A percentile compares a stretch with the other conserved stretches of the same genome.
Conservation (phyloP, 306 rosid species). For the Fragaria ananassa region DNA sequence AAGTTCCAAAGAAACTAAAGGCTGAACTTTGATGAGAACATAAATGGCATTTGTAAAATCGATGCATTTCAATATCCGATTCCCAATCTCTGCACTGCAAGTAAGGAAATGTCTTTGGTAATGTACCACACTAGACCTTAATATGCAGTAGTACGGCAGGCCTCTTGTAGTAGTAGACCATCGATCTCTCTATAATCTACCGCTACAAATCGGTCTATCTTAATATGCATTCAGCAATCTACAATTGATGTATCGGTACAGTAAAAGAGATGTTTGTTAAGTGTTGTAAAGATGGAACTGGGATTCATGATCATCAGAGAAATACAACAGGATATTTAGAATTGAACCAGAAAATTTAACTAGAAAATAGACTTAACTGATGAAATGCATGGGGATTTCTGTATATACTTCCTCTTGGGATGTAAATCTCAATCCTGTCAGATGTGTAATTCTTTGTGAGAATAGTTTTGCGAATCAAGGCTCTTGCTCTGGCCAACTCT, state of each 20-base stretch:
- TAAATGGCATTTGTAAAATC: neutral
- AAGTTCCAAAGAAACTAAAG: neutral
- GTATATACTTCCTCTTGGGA: constrained; percentile 23
- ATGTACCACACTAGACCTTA: neutral
- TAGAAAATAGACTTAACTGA: constrained; percentile 13
- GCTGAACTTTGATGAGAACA: neutral
- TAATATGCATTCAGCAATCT: neutral
- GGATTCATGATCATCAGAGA: neutral
- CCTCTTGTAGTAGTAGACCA: neutral
- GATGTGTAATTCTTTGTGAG: constrained; percentile 12
- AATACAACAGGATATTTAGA: neutral
- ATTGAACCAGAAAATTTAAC: neutral
- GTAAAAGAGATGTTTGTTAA: neutral
- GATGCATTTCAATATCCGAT: neutral
- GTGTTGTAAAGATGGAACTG: too few species aligned
- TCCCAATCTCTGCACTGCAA: neutral
- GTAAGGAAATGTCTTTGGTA: neutral
- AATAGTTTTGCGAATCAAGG: constrained; percentile 11
- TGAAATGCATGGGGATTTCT: constrained; percentile 29
- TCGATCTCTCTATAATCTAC: neutral
- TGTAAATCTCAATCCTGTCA: constrained; percentile 12
- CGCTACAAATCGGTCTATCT: neutral
- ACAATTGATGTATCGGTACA: neutral
- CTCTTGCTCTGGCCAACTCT: constrained; percentile 19
- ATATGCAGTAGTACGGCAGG: neutral